A percentile compares a stretch with the other conserved stretches of the same genome.
Evolutionary conservation across 2,329 filamentous ascomycete species (phyloP).

Genomic region (Metarhizium guizhouense): DNA sequence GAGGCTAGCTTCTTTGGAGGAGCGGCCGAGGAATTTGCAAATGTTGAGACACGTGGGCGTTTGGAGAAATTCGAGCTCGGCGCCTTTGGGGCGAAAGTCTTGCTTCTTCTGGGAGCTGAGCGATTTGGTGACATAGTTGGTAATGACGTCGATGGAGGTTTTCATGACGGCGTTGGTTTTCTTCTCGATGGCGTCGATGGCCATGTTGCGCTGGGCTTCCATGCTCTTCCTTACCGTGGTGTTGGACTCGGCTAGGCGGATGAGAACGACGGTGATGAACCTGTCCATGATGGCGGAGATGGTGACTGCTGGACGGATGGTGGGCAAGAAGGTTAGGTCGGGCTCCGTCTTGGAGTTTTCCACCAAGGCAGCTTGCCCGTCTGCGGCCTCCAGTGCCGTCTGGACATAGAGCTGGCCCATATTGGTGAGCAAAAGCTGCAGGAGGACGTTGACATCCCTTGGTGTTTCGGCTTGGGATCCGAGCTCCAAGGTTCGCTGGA

Average conservation of each 20-base stretch:
- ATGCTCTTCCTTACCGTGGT: constrained; percentile 84
- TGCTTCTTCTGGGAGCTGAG: constrained; percentile 75
- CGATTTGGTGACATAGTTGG: constrained; percentile 67
- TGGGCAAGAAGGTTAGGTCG: constrained; percentile 74
- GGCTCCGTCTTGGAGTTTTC: constrained; percentile 78
- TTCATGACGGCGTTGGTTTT: constrained; percentile 61
- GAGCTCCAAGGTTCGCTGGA: constrained; percentile 85
- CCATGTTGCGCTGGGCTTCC: constrained; percentile 69
- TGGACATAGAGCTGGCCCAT: constrained; percentile 79
- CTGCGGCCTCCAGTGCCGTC: constrained; percentile 58
- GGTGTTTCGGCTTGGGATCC: constrained; percentile 80
- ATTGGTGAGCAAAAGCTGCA: constrained; percentile 73
- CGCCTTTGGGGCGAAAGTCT: constrained; percentile 83
- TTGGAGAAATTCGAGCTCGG: constrained; percentile 70
- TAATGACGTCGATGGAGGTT: constrained; percentile 53
- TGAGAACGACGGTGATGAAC: constrained; percentile 81
- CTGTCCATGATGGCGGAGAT: constrained; percentile 91
- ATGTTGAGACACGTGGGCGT: constrained; percentile 78
- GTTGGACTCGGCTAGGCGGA: constrained; percentile 81
- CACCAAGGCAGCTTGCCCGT: constrained; percentile 65
- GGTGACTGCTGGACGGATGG: constrained; percentile 71
- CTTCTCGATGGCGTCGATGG: constrained; percentile 71
- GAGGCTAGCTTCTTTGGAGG: constrained; percentile 52
- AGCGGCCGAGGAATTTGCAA: constrained; percentile 67
- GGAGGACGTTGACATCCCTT: constrained; percentile 80